Base-by-base conservation (phyloP, 768 basidiomycete species). In the Podaxis sp. region DNA sequence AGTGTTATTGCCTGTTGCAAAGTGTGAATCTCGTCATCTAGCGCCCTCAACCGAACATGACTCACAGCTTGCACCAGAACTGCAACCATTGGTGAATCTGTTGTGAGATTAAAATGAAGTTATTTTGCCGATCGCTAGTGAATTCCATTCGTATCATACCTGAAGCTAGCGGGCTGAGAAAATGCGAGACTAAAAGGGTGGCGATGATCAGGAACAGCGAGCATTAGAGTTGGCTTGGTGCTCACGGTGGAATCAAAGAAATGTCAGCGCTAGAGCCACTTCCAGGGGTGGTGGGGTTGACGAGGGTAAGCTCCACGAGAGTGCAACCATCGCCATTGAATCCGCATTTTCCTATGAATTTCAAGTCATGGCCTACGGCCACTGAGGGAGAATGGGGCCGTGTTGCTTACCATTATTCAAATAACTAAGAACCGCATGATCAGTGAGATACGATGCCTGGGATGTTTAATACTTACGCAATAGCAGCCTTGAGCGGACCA, bases 51-150 rank as follows among this genome's bases (percentile, higher is more conserved):
- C 28, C 28, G 37, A 18, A 16, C 3, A 14, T 16, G 42, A 64
- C 76, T 70, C 62, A 79, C 80, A 82, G 62, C 73, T 69, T n/a
- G 75, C 70, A 1, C 80, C 80, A n/a, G 68, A 62, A 54, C 75
- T 75, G 55, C 79, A 81, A 4, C 79, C 79, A 57, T 75, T 69
- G 67, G 66, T 78, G 67, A 77, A 81, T 14, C 79, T 77, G 35
- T 35, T 21, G 11, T 23, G 11, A 36, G 32, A 16, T 48, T 14
- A 36, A 27, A 27, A 59, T n/a, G 51, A 5, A 16, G 42, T 18
- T 44, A 38, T 36, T n/a, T 27, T 16, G n/a, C 37, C 50, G 13
- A 38, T 27, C 18, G 13, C 6, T 13, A 14, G 16, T 40, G 16
- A 40, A n/a, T 0, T 40, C 13, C 38, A 3, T 25, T 44, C 11